These are phyloP conservation scores for Glebionis coronaria DNA, from an alignment of 129 eudicot species.

Conservation along the genomic window DNA sequence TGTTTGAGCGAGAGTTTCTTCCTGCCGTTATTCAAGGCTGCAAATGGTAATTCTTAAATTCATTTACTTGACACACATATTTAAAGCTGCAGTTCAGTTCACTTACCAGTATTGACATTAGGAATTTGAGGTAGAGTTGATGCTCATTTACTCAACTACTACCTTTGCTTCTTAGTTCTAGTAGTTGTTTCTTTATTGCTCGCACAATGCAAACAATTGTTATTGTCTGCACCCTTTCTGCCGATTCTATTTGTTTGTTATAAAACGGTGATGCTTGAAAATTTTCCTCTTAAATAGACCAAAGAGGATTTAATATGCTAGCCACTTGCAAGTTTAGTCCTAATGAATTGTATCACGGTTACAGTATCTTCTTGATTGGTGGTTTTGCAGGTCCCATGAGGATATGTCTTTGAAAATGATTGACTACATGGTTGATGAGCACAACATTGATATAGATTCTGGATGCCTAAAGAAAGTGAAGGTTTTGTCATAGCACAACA, in stretches of 20 bases:
- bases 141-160: constrained; percentile 16
- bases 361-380: constrained; percentile 6
- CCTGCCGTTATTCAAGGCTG: constrained; percentile 52
- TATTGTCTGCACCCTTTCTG: constrained; percentile 12
- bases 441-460: constrained; percentile 76
- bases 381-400: constrained; percentile 79
- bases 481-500: constrained; percentile 39
- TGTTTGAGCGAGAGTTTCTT: constrained; percentile 86
- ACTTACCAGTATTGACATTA: neutral
- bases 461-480: constrained; percentile 65
- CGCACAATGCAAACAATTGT: constrained; percentile 6
- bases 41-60: constrained; percentile 50
- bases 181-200: neutral
- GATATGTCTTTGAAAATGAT: constrained; percentile 80
- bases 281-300: neutral
- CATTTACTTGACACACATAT: neutral
- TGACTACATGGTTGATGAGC: constrained; percentile 78
- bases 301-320: constrained; percentile 9
- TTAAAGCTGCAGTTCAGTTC: constrained; percentile 4
- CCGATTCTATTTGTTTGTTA: constrained; percentile 14
- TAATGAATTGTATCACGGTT: constrained; percentile 9
- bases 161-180: constrained; percentile 8
- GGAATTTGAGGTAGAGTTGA: constrained; percentile 2
- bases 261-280: constrained; percentile 1
- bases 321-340: constrained; percentile 10